Evolutionary conservation across 2,329 filamentous ascomycete species (phyloP), one percentile per base, ranked within the genome.

Genomic region (Raffaelea albimanens): DNA sequence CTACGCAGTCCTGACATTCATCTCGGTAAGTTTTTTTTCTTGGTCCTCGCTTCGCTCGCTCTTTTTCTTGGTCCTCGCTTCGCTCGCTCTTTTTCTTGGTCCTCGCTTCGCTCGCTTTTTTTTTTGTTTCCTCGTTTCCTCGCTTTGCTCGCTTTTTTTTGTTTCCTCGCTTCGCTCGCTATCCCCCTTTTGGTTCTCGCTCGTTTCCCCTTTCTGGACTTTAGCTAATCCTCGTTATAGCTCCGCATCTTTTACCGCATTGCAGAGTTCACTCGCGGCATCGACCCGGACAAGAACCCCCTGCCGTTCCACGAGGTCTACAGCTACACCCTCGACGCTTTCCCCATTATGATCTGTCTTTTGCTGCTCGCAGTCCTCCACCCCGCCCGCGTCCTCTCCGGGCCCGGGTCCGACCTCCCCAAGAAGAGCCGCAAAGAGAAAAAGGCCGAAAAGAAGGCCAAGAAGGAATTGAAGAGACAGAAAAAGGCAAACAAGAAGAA

Each of bases 181-280:
- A 45, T 53, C 19, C 48, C 44, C 11, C 29, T 31, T 36, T 20
- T 2, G 31, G 10, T 34, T 34, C 31, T 34, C 31, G 16, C 31
- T n/a, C n/a, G n/a, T n/a, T n/a, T n/a, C n/a, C n/a, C n/a, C n/a
- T n/a, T n/a, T n/a, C n/a, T n/a, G n/a, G n/a, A n/a, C n/a, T n/a
- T n/a, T n/a, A n/a, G n/a, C n/a, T n/a, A n/a, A n/a, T n/a, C n/a
- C n/a, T n/a, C n/a, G n/a, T n/a, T n/a, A n/a, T n/a, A 76, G 69
- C 58, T 71, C 23, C 73, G 79, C 31, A 81, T 83, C 57, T 70
- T 80, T 52, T 84, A 74, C 61, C 75, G 78, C 25, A 65, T 84
- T 2, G 60, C 67, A 45, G 77, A 83, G 58, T 83, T 75, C 55
- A 65, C 67, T 0, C 62, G 64, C 4, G 74, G 73, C 11, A 56